phyloP scores from a whole-genome alignment of 352 stramenopile species.

The Ophiocytium majus region DNA sequence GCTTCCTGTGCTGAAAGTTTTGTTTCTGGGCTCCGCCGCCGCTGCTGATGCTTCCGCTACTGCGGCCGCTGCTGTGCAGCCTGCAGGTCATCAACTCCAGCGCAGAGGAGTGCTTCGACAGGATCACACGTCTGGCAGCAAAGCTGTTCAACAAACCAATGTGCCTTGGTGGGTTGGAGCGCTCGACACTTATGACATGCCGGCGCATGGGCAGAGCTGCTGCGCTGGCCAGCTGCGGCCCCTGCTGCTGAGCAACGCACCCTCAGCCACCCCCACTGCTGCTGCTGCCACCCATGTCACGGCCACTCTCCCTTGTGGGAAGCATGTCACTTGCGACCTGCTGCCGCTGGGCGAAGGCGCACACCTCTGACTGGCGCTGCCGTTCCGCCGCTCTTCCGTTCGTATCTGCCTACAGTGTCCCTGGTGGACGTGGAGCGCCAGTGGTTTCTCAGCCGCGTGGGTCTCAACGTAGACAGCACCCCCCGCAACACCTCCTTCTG shows the following conservation, averaged over 20 bases:
- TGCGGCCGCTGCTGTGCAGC: background rate
- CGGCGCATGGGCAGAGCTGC: too few relatives aligned
- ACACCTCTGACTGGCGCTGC: too few relatives aligned
- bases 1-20: background rate
- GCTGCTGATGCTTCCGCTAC: background rate
- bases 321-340: too few relatives aligned
- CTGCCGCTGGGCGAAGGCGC: too few relatives aligned
- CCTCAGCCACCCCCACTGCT: too few relatives aligned
- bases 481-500: conserved; percentile 66
- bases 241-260: too few relatives aligned
- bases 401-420: too few relatives aligned
- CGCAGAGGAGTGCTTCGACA: background rate
- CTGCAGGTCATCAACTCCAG: background rate
- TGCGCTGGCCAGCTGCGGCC: too few relatives aligned
- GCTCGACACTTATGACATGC: too few relatives aligned
- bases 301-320: too few relatives aligned
- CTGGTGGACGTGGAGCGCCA: conserved; percentile 87
- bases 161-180: too few relatives aligned
- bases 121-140: background rate
- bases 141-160: background rate
- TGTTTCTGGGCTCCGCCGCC: background rate
- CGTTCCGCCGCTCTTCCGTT: conserved; percentile 65
- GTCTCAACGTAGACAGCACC: conserved; percentile 61
- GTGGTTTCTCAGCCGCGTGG: conserved; percentile 83
- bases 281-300: too few relatives aligned